Conservation (phyloP, 1,139 yeast genomes). For the Kurtzmaniella quercitrusa region DNA sequence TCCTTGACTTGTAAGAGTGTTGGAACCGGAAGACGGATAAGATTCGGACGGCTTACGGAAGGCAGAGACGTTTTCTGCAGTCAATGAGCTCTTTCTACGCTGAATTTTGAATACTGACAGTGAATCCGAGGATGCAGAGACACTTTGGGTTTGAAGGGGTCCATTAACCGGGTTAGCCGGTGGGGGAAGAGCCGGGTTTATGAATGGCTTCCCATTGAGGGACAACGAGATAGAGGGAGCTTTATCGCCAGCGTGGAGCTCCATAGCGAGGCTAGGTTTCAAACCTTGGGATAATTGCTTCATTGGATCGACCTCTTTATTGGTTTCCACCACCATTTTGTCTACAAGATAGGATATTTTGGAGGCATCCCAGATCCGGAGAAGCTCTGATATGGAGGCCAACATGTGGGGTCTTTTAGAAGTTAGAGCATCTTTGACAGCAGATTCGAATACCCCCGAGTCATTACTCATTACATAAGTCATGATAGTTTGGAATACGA, state of each 20-base stretch:
- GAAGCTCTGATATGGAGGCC: conserved; percentile 4
- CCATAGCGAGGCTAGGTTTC: background rate
- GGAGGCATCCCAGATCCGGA: conserved; percentile 12
- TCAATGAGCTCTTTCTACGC: background rate
- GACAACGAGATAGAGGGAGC: background rate
- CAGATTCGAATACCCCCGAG: background rate
- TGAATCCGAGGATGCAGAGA: background rate
- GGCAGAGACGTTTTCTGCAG: background rate
- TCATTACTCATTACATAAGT: conserved; percentile 5
- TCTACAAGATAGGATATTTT: conserved; percentile 9
- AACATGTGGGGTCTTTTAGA: background rate
- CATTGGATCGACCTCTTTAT: conserved; percentile 10
- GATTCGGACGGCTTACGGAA: conserved; percentile 7
- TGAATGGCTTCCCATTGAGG: background rate
- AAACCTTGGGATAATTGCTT: conserved; percentile 8
- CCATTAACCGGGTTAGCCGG: background rate
- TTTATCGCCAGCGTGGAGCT: background rate
- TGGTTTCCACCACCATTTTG: conserved; percentile 10
- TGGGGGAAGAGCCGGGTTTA: background rate
- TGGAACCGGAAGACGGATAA: background rate
- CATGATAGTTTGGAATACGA: conserved; percentile 15
- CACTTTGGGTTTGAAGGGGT: background rate
- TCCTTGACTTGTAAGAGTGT: background rate
- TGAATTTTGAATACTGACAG: background rate
- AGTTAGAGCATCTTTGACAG: background rate